Base-by-base conservation (phyloP, 148 eudicot species). In the Rhododendron williamsianum region DNA sequence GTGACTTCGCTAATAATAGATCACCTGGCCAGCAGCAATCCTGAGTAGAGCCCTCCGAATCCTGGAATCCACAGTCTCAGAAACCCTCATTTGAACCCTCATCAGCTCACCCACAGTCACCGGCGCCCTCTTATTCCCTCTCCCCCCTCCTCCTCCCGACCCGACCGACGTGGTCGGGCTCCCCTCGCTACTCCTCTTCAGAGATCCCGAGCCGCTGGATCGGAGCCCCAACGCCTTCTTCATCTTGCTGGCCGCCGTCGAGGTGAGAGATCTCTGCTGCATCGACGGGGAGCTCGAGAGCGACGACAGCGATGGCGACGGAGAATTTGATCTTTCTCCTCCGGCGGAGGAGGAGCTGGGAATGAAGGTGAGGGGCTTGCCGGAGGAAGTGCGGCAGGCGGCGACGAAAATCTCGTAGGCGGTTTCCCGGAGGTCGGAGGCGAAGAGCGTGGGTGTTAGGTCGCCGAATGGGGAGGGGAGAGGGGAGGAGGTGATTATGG, bases 351-450 rank as follows among this genome's bases (percentile, higher is more conserved):
- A 41, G n/a, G 69, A 77, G 82, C 38, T 52, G 81, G 91, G 58
- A 86, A 83, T 78, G 91, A 84, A 86, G 85, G 93, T 77, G 36
- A 95, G 92, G 71, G 99, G 82, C 82, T 93, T 95, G 2, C 93
- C 93, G 82, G 98, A 88, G 89, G 95, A 91, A 12, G 98, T 91
- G 9, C 99, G 98, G 87, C 91, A 91, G n/a, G 94, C 90, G 87
- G 98, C 94, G 83, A 97, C 89, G 89, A 97, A 88, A 95, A 97
- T 93, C 91, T 97, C 98, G 90, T 94, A 97, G 81, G 98, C 94
- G 86, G 98, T 87, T 73, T 86, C 84, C 60, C 91, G 97, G 88
- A 96, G 94, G 88, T 96, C 99, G 88, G 92, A 35, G 89, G 88
- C 46, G 60, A 98, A 91, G 91, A 96, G 94, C 4, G 95, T 73